Conservation (phyloP, 306 rosid genomes). For the Pterocarpus macrocarpus region DNA sequence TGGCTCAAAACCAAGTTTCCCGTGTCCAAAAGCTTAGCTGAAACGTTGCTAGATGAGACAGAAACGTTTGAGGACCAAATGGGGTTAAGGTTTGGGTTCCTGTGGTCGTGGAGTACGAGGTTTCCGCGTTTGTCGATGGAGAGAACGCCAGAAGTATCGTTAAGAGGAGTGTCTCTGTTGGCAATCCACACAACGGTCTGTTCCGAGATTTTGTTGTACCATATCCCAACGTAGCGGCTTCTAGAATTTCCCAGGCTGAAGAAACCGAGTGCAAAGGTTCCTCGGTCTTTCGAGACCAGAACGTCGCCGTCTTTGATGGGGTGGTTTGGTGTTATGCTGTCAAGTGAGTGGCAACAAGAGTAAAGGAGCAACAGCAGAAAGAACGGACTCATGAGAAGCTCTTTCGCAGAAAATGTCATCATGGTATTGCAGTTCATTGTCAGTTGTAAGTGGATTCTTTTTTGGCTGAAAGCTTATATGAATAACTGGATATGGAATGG, state of each 20-base stretch:
- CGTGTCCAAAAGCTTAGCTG: slow-evolving; percentile 54
- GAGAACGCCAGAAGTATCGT: slow-evolving; percentile 47
- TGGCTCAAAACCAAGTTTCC: slow-evolving; percentile 51
- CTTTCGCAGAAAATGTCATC: slow-evolving; percentile 1
- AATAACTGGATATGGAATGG: neutral
- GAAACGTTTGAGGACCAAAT: slow-evolving; percentile 55
- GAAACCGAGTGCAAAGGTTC: slow-evolving; percentile 73
- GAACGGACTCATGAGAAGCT: neutral
- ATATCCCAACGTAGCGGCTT: slow-evolving; percentile 60
- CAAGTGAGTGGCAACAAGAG: slow-evolving; percentile 42
- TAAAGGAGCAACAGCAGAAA: slow-evolving; percentile 1
- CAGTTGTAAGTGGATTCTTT: neutral
- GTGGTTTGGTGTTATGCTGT: slow-evolving; percentile 48
- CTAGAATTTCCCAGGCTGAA: slow-evolving; percentile 63
- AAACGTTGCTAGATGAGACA: neutral
- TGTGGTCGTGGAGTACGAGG: too few relatives aligned
- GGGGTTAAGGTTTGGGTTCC: neutral
- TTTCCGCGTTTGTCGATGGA: slow-evolving; percentile 41
- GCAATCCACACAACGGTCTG: slow-evolving; percentile 77
- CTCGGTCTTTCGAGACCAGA: slow-evolving; percentile 52
- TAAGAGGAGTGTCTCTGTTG: slow-evolving; percentile 54
- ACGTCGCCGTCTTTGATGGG: slow-evolving; percentile 61
- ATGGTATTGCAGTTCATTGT: slow-evolving; percentile 10
- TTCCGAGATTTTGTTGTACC: slow-evolving; percentile 63
- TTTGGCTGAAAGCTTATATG: neutral